Conservation (phyloP, 1,284 basidiomycete genomes). For the Pascua guehoae region DNA sequence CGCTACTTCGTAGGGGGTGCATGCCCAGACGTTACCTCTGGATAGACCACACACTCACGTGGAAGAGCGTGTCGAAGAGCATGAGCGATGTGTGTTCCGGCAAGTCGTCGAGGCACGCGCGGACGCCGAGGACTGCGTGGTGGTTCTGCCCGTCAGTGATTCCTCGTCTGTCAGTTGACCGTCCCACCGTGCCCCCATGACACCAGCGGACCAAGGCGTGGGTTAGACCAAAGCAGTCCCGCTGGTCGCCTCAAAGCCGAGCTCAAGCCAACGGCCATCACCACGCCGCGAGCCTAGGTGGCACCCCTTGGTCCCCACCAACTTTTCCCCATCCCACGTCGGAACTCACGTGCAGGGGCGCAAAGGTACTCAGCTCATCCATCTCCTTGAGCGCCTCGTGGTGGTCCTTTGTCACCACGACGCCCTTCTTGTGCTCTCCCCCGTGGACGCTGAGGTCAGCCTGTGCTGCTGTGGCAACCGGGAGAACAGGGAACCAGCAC, state of each 20-base stretch:
- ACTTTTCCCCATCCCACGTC: neutral
- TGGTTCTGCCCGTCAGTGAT: slow-evolving; percentile 48
- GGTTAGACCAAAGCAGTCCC: no score
- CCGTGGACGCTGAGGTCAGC: slow-evolving; percentile 68
- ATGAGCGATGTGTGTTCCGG: slow-evolving; percentile 55
- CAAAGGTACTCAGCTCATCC: slow-evolving; percentile 69
- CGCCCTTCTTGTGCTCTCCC: slow-evolving; percentile 65
- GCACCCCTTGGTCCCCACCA: no score
- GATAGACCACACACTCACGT: slow-evolving; percentile 44
- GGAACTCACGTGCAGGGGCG: slow-evolving; percentile 63
- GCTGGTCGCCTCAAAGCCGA: no score
- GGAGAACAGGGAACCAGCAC: neutral
- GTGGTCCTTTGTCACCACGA: slow-evolving; percentile 58
- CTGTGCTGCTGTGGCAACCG: neutral
- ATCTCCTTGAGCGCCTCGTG: slow-evolving; percentile 62
- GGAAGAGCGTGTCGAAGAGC: slow-evolving; percentile 79
- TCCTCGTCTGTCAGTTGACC: neutral
- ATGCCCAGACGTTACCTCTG: neutral
- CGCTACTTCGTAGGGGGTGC: neutral
- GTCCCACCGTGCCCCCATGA: no score
- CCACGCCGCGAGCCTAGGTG: no score
- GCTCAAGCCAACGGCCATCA: no score
- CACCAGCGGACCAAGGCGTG: no score
- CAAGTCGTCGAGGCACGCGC: slow-evolving; percentile 59
- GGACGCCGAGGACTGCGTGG: slow-evolving; percentile 52